Base-by-base conservation (phyloP, 1,284 basidiomycete species). In the Coniferiporia weirii region DNA sequence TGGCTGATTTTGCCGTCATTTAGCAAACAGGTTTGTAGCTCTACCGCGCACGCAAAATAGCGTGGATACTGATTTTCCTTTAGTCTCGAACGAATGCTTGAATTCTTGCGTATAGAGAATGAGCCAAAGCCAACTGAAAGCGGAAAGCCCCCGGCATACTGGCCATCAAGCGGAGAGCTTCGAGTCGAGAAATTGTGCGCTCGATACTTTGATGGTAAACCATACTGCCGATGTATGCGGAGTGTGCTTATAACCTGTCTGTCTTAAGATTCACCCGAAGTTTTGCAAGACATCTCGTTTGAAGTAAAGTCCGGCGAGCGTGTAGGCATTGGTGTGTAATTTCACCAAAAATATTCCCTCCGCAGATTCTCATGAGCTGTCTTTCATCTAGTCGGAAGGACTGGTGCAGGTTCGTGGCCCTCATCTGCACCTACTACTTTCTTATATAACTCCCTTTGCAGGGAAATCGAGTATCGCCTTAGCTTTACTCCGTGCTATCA, bases 81-180 rank as follows among this genome's bases (percentile, higher is more conserved):
- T 52, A 68, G 67, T 51, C 69, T 78, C 44, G 77, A 79, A 60
- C 66, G 77, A 44, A 73, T 79, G 51, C 71, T 76, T 54, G 72
- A 76, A 49, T 79, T 76, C 66, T 63, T 77, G 32, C 64, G 71
- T 19, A 76, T 79, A 61, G 75, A 75, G 17, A 56, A 76, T 60
- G 78, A 79, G 63, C 74, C 75, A 2, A 56, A 61, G 19, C 63
- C 65, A 5, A 64, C 66, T 1, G 61, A 66, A 1, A 45, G 56
- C 17, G 51, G 60, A 20, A 54, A 49, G 34, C 56, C 60, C 7
- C 60, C 78, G 6, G 77, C 76, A 0, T 71, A 75, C 22, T 79
- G 77, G 77, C 77, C 77, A 0, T 69, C 75, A 0, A 76, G 74
- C 0, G 77, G 77, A 4, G 64, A 68, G 34, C 68, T 79, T 38